These are phyloP conservation scores for Nakazawaea peltata DNA, from an alignment of 805 yeast genomes.

Conservation along the genomic window DNA sequence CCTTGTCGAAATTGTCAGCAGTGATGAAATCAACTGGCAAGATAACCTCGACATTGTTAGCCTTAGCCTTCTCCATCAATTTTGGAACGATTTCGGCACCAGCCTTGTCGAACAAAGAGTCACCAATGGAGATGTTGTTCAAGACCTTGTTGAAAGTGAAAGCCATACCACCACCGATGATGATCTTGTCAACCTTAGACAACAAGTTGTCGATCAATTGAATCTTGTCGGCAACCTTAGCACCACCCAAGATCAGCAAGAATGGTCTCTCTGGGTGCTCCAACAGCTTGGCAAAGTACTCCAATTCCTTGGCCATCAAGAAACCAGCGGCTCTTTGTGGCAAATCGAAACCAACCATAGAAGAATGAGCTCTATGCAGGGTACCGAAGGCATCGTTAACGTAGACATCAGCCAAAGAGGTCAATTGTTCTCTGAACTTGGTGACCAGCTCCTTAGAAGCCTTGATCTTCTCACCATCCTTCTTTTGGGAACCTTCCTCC, in stretches of 20 bases:
- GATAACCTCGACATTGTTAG: slow-evolving; percentile 86
- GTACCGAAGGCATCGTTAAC: slow-evolving; percentile 98
- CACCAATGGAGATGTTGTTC: slow-evolving; percentile 80
- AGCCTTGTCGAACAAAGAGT: slow-evolving; percentile 85
- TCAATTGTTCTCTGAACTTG: slow-evolving; percentile 82
- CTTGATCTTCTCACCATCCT: slow-evolving; percentile 89
- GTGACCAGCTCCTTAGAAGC: slow-evolving; percentile 80
- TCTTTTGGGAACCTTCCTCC: slow-evolving; percentile 91
- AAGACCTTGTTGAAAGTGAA: slow-evolving; percentile 96
- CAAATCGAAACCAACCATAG: slow-evolving; percentile 95
- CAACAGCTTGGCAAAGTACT: slow-evolving; percentile 95
- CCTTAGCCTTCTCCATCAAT: slow-evolving; percentile 93
- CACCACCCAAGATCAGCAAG: slow-evolving; percentile 98
- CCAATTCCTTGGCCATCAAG: slow-evolving; percentile 95
- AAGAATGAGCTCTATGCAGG: slow-evolving; percentile 99
- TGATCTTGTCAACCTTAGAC: slow-evolving; percentile 90
- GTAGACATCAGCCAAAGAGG: slow-evolving; percentile 93
- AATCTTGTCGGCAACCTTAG: slow-evolving; percentile 98
- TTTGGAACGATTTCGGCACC: slow-evolving; percentile 94
- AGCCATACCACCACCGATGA: slow-evolving; percentile 99
- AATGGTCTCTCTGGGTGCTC: slow-evolving; percentile 98
- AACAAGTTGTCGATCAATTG: slow-evolving; percentile 95
- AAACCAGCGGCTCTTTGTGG: slow-evolving; percentile 98
- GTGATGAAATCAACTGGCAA: slow-evolving; percentile 95
- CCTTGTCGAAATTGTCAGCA: slow-evolving; percentile 90